Percentiles rank a stretch among this genome's conserved stretches.
Conservation (phyloP, 2,329 filamentous ascomycete species). For the Stagonosporopsis rhizophila region DNA sequence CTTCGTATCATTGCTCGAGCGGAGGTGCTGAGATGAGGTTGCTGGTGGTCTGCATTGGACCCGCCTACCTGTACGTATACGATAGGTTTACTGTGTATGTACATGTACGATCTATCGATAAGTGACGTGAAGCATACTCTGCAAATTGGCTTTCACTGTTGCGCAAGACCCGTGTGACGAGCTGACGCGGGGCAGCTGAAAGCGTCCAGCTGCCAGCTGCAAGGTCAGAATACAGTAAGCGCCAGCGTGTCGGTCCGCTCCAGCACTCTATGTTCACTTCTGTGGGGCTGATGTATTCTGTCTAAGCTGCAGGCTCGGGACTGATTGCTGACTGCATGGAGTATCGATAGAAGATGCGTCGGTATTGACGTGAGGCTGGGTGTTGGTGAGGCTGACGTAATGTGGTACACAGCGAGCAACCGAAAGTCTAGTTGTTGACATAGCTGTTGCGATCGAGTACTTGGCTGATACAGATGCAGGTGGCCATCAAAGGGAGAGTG, state of each 20-base stretch:
- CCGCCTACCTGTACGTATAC: neutral
- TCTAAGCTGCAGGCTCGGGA: conserved; percentile 10
- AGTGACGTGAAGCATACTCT: conserved; percentile 1
- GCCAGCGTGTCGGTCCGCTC: conserved; percentile 17
- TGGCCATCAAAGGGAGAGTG: neutral
- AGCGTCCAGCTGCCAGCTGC: neutral
- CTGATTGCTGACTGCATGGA: conserved; percentile 6
- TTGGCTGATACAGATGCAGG: neutral
- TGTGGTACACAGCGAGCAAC: neutral
- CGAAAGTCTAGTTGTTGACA: neutral
- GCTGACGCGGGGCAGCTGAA: conserved; percentile 17
- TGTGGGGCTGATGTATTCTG: neutral
- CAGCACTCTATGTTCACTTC: conserved; percentile 2
- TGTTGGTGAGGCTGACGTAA: conserved; percentile 4
- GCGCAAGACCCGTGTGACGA: conserved; percentile 1
- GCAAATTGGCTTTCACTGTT: neutral
- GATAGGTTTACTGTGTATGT: neutral
- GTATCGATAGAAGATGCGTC: neutral
- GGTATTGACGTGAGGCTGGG: neutral
- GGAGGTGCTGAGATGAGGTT: neutral
- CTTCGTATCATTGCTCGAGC: neutral
- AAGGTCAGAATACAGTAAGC: conserved; percentile 10
- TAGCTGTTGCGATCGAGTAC: neutral
- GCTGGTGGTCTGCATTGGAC: neutral
- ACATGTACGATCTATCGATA: conserved; percentile 19